Percentiles rank a stretch among this genome's conserved stretches.
Evolutionary conservation across 2,329 filamentous ascomycete genomes (phyloP).

Genomic region (Colletotrichum sp.): DNA sequence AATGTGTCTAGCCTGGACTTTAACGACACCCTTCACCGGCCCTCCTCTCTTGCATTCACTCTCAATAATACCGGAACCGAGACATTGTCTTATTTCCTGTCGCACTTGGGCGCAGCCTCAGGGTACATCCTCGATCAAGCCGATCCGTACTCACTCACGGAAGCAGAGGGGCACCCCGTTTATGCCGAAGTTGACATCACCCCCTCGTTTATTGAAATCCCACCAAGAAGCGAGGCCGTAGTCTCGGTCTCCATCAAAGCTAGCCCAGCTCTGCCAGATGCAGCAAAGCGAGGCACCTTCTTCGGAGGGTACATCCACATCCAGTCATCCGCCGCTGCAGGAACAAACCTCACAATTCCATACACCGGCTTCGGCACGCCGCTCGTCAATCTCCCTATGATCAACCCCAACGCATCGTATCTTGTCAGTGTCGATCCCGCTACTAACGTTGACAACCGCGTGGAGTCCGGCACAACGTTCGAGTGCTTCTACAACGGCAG

Average conservation of each 20-base stretch:
- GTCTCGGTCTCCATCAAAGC: neutral
- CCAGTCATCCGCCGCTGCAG: neutral
- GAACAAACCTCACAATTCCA: neutral
- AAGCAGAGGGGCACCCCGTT: neutral
- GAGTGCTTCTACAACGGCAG: neutral
- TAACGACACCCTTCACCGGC: neutral
- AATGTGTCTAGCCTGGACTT: neutral
- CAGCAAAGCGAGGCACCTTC: neutral
- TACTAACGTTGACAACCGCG: neutral
- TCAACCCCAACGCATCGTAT: neutral
- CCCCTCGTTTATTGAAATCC: neutral
- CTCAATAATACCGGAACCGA: neutral
- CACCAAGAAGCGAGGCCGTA: neutral
- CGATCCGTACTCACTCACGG: neutral
- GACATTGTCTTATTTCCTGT: neutral
- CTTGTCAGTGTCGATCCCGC: neutral
- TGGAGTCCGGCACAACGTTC: neutral
- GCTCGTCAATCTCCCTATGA: neutral
- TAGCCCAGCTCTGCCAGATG: rapidly evolving
- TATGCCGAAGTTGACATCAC: neutral
- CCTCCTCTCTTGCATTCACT: neutral
- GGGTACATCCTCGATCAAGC: neutral
- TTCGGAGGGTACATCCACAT: neutral
- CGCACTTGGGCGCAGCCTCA: neutral
- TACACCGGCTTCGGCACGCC: neutral